These are phyloP conservation scores for Trypanosoma rangeli DNA, from an alignment of 208 protist species.

Conservation along the genomic window DNA sequence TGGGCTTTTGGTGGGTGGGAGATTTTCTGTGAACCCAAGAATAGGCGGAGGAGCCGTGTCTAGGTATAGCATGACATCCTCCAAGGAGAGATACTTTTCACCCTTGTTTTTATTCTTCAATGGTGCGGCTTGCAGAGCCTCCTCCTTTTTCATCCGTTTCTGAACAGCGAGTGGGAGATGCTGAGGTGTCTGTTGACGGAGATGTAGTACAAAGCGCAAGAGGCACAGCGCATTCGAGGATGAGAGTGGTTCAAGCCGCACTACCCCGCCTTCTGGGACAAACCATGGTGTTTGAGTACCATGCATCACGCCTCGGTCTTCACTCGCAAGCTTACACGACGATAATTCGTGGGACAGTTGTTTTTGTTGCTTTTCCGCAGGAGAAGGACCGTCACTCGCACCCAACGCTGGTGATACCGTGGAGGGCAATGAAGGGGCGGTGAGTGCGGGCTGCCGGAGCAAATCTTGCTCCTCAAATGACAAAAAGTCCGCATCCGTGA, in stretches of 20 bases:
- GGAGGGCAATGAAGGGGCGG: background rate
- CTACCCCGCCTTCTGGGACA: conserved; percentile 45
- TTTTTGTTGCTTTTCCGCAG: background rate
- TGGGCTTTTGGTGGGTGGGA: conserved; percentile 34
- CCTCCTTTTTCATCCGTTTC: conserved; percentile 10
- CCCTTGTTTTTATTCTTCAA: background rate
- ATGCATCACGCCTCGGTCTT: conserved; percentile 22
- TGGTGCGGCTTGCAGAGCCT: background rate
- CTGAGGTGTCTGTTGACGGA: conserved; percentile 50
- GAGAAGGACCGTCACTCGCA: background rate
- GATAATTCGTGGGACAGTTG: background rate
- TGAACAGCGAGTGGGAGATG: conserved; percentile 34
- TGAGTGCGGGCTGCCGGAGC: background rate
- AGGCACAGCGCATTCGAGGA: conserved; percentile 47
- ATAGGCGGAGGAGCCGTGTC: conserved; percentile 71
- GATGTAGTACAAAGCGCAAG: conserved; percentile 57
- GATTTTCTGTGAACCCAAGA: conserved; percentile 63
- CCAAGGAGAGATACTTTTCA: conserved; percentile 34
- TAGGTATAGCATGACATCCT: conserved; percentile 62
- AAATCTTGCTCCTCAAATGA: conserved; percentile 20
- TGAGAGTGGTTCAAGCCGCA: conserved; percentile 47
- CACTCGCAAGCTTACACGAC: background rate
- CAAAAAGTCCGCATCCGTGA: conserved; percentile 26
- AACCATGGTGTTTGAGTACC: conserved; percentile 51
- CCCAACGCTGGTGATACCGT: background rate